A percentile compares a stretch with the other conserved stretches of the same genome.
phyloP scores from a whole-genome alignment of 306 rosid genomes.

The Fagus sylvatica region DNA sequence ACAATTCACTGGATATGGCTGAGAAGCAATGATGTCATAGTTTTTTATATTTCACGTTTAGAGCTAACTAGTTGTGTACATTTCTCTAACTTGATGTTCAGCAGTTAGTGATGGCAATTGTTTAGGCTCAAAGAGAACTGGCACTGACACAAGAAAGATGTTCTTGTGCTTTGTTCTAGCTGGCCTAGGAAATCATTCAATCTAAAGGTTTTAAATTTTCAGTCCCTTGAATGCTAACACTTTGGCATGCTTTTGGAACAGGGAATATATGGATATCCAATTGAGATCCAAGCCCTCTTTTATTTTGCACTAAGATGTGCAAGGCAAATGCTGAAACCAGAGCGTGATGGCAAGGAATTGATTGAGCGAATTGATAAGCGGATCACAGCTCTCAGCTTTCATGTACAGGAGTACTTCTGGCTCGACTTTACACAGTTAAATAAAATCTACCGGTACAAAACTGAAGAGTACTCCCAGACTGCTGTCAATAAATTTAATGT shows the following conservation, averaged over 20 bases:
- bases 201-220: not conserved
- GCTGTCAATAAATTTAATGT: conserved; percentile 23
- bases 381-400: conserved; percentile 17
- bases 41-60: not conserved
- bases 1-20: not conserved
- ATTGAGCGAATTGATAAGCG: conserved; percentile 19
- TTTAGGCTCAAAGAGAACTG: not conserved
- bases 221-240: not conserved
- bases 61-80: not conserved
- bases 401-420: conserved; percentile 13
- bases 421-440: conserved; percentile 15
- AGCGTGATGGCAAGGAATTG: conserved; percentile 3
- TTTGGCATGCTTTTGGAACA: not conserved
- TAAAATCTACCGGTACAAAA: conserved; percentile 15
- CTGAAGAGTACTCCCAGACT: conserved; percentile 22
- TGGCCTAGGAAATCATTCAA: too few species aligned
- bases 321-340: conserved; percentile 12
- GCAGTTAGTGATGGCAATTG: not conserved
- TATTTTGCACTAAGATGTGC: conserved; percentile 21
- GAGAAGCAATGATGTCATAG: not conserved
- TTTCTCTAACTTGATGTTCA: not conserved
- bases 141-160: not conserved
- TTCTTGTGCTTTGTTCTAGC: not conserved
- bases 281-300: conserved; percentile 25
- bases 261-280: conserved; percentile 24